Conservation (phyloP, 2,329 filamentous ascomycete genomes). For the Stachybotrys elegans region DNA sequence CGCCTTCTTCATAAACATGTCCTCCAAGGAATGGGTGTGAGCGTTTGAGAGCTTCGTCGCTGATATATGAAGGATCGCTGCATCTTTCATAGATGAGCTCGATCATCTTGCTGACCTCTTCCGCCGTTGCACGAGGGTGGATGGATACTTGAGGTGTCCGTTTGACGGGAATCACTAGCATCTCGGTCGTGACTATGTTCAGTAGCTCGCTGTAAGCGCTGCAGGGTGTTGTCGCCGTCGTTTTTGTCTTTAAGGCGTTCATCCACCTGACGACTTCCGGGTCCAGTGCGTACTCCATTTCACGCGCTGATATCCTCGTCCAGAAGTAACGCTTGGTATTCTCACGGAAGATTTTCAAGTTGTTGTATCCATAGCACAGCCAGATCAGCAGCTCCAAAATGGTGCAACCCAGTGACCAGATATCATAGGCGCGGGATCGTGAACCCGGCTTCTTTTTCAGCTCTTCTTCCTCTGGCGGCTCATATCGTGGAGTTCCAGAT, state of each 20-base stretch:
- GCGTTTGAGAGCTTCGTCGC: no score
- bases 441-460: background rate
- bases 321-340: background rate
- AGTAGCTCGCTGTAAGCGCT: background rate
- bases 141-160: background rate
- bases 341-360: slow-evolving; percentile 4
- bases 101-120: background rate
- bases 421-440: slow-evolving; percentile 16
- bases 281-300: no score
- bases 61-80: no score
- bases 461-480: background rate
- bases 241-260: no score
- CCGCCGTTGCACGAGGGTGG: background rate
- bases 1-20: no score
- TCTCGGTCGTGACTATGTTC: background rate
- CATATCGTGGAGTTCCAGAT: slow-evolving; percentile 5
- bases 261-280: background rate
- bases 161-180: background rate
- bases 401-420: slow-evolving; percentile 22
- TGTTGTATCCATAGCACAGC: slow-evolving; percentile 12
- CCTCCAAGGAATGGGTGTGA: no score
- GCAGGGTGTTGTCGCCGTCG: no score
- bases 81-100: background rate
- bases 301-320: no score
- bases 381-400: slow-evolving; percentile 18